Conservation (phyloP, 495 filamentous ascomycete genomes). For the Penicillium manginii region DNA sequence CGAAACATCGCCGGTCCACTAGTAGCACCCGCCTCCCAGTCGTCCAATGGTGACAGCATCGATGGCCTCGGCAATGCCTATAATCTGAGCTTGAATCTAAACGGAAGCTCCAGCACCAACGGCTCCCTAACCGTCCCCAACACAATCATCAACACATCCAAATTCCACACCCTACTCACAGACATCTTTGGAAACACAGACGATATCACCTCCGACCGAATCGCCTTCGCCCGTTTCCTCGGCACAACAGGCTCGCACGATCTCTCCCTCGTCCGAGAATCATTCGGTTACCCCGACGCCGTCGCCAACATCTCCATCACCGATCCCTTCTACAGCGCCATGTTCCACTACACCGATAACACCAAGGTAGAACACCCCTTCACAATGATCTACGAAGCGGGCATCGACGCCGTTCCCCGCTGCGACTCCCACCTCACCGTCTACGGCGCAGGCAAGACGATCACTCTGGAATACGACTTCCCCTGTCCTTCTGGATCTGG, state of each 20-base stretch:
- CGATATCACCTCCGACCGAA: constrained; percentile 36
- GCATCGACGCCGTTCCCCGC: constrained; percentile 54
- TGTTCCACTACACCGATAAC: constrained; percentile 46
- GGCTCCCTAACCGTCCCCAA: neutral
- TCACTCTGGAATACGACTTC: constrained; percentile 54
- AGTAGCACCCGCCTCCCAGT: neutral
- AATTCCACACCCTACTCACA: constrained; percentile 26
- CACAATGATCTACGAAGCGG: constrained; percentile 58
- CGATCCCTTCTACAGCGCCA: constrained; percentile 50
- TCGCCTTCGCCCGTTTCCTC: constrained; percentile 47
- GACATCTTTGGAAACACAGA: constrained; percentile 36
- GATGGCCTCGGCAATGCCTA: neutral
- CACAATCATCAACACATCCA: constrained; percentile 1
- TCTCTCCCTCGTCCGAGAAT: constrained; percentile 58
- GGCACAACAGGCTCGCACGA: constrained; percentile 58
- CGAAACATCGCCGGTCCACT: constrained; percentile 57
- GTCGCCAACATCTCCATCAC: constrained; percentile 51
- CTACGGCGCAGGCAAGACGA: constrained; percentile 52
- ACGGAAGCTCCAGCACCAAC: neutral
- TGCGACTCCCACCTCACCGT: constrained; percentile 62
- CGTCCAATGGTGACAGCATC: neutral
- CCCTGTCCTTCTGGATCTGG: constrained; percentile 41
- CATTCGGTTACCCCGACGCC: constrained; percentile 48
- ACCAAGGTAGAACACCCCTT: constrained; percentile 37
- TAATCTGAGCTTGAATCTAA: neutral